Base-by-base conservation (phyloP, 2,329 filamentous ascomycete genomes). In the Plectosphaerella cucumerina region DNA sequence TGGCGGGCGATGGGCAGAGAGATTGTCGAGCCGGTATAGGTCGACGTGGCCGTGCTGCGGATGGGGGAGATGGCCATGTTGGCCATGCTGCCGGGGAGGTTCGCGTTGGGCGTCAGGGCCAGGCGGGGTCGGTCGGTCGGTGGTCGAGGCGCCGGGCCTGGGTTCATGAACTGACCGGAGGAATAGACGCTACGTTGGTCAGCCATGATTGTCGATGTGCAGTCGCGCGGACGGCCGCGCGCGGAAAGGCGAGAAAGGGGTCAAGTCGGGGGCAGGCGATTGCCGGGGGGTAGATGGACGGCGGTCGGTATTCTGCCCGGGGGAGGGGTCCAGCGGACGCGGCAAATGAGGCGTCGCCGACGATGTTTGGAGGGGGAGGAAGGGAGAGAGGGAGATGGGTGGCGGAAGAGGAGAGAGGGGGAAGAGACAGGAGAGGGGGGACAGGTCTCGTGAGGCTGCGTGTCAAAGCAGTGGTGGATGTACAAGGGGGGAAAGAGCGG, bases 131-230 rank as follows among this genome's bases (percentile, higher is more conserved):
- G 84, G 64, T 94, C 89, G 53, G 81, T 86, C 18, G 93, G 94
- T 54, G 94, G 93, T 62, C 89, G 87, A 58, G 94, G 94, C 59
- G 94, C 93, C 61, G 94, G 93, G 58, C 94, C 91, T 56, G 94
- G 91, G 70, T 97, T 97, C 89, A 97, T 95, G 75, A 97, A 97
- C 69, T 85, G 82, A 62, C 77, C 81, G 58, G 75, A 73, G 41
- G 79, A 72, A 64, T 84, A 86, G 60, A 79, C 70, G 65, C 80
- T 84, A 62, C 54, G 61, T 51, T 57, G 48, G 55, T 60, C 58
- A 53, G 54, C 54, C 59, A 63, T 63, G 48, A 52, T 31, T 31
- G 26, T 64, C 52, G 59, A 22, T 51, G 37, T 46, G 52, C 52
- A 49, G 48, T 44, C 43, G 45, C 46, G 48, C 47, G 49, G 51